Conservation (phyloP, 2,329 filamentous ascomycete species). For the Fusarium robinianum region DNA sequence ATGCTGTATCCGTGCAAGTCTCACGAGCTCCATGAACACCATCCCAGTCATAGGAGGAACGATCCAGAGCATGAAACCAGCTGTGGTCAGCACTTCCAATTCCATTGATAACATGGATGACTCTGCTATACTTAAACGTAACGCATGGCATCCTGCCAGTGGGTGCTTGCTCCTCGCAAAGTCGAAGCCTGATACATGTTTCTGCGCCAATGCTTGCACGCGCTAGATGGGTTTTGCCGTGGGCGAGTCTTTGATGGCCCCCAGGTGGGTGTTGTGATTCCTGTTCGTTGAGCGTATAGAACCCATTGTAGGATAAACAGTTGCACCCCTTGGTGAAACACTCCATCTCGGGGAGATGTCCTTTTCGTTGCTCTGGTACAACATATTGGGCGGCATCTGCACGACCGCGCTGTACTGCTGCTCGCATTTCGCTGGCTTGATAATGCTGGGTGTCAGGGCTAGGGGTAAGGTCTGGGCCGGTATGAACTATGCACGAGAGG, state of each 20-base stretch:
- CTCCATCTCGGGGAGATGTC: constrained; percentile 1
- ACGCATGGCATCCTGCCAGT: background rate
- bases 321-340: background rate
- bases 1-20: background rate
- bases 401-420: background rate
- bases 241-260: too few species aligned
- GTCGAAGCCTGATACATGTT: too few species aligned
- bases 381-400: background rate
- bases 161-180: background rate
- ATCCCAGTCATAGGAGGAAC: background rate
- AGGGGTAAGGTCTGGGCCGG: background rate
- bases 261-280: too few species aligned
- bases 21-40: background rate
- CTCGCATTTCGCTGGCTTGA: background rate
- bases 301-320: background rate
- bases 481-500: too few species aligned
- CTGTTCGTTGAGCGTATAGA: too few species aligned
- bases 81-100: background rate
- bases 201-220: too few species aligned
- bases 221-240: too few species aligned
- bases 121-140: background rate
- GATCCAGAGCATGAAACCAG: background rate
- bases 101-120: background rate
- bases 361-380: background rate
- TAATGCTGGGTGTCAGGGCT: background rate